phyloP scores from a whole-genome alignment of 2,329 filamentous ascomycete species.

The Stachybotrys echinatus region DNA sequence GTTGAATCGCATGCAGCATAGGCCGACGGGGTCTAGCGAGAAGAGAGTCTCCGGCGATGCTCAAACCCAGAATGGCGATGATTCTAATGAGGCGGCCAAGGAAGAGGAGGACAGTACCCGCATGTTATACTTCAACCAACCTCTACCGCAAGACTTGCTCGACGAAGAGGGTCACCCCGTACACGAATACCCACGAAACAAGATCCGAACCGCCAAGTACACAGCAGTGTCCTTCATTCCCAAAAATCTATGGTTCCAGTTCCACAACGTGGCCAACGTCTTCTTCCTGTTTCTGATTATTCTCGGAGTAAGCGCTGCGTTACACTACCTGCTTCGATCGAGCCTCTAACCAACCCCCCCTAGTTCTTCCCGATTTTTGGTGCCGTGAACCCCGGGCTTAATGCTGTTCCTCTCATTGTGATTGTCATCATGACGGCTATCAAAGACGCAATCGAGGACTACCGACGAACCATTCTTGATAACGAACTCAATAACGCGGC shows the following conservation, averaged over 20 bases:
- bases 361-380: slow-evolving; percentile 97
- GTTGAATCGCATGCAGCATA: slow-evolving; percentile 68
- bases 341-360: slow-evolving; percentile 9
- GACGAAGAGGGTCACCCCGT: slow-evolving; percentile 76
- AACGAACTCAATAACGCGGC: slow-evolving; percentile 94
- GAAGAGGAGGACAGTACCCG: slow-evolving; percentile 41
- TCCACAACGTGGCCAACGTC: slow-evolving; percentile 97
- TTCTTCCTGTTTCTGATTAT: slow-evolving; percentile 98
- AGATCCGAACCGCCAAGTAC: slow-evolving; percentile 97
- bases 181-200: slow-evolving; percentile 76
- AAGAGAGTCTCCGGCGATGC: slow-evolving; percentile 52
- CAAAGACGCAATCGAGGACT: slow-evolving; percentile 96
- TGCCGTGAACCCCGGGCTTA: slow-evolving; percentile 81
- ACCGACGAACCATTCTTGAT: slow-evolving; percentile 83
- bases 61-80: slow-evolving; percentile 21
- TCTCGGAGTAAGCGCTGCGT: slow-evolving; percentile 59
- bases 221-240: slow-evolving; percentile 91
- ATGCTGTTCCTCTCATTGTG: slow-evolving; percentile 86
- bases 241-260: slow-evolving; percentile 96
- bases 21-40: slow-evolving; percentile 55
- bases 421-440: slow-evolving; percentile 84
- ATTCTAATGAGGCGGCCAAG: slow-evolving; percentile 27
- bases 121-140: slow-evolving; percentile 79
- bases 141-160: slow-evolving; percentile 67
- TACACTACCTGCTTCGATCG: not conserved